A percentile compares a stretch with the other conserved stretches of the same genome.
Evolutionary conservation across 345 rosid genomes (phyloP).

Genomic region (Mangifera indica): DNA sequence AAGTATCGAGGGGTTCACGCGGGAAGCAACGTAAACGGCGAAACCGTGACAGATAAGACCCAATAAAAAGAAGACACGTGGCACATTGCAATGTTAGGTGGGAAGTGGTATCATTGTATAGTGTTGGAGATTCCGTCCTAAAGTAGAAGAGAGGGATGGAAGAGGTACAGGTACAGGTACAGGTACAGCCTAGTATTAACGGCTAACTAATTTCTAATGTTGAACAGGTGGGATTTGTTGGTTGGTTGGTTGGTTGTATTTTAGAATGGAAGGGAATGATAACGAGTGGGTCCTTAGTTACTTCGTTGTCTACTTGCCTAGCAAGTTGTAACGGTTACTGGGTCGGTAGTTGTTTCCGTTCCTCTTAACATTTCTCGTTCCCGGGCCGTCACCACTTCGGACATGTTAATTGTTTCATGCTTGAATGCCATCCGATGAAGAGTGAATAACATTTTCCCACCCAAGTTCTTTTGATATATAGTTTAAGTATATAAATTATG

Average conservation of each 20-base stretch:
- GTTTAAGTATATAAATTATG: too few relatives aligned
- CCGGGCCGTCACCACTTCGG: too few relatives aligned
- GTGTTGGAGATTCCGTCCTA: slow-evolving; percentile 1
- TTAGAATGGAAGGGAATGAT: not conserved
- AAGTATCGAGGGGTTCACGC: slow-evolving; percentile 12
- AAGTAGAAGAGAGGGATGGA: not conserved
- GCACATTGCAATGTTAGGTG: not conserved
- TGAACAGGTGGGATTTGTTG: slow-evolving; percentile 1
- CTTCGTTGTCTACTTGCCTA: not conserved
- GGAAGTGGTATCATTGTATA: not conserved
- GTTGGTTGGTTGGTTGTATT: not conserved
- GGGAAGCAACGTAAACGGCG: slow-evolving; percentile 18
- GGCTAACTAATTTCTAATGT: not conserved
- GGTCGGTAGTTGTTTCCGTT: not conserved
- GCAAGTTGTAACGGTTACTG: slow-evolving; percentile 3
- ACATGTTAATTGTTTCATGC: too few relatives aligned
- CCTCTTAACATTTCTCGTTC: too few relatives aligned
- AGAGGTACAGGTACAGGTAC: not conserved
- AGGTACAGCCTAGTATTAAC: not conserved
- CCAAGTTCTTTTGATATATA: too few relatives aligned
- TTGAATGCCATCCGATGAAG: too few relatives aligned
- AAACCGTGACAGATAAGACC: not conserved
- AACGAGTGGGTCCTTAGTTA: not conserved
- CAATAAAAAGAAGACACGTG: slow-evolving; percentile 15
- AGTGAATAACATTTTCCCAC: too few relatives aligned